Evolutionary conservation across 768 basidiomycete species (phyloP), one percentile per base, ranked within the genome.

Genomic region (Boletus rex-veris): DNA sequence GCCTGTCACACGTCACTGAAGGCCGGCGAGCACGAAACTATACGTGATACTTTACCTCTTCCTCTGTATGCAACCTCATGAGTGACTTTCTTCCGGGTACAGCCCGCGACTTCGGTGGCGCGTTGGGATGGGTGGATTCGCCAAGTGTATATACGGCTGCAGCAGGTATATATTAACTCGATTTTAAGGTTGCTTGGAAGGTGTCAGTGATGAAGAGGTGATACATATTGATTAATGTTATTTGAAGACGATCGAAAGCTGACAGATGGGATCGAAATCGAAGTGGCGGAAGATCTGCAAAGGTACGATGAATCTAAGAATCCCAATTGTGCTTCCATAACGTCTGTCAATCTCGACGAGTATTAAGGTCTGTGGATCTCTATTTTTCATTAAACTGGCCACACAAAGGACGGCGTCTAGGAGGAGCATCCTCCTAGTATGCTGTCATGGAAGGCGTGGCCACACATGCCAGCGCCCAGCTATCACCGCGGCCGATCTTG

Each of bases 401-500:
- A 51, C 50, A 45, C 41, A 49, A n/a, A 41, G 42, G 50, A 58
- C 51, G 57, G 58, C 54, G 55, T 59, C 63, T 55, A 52, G 46
- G 49, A 52, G 44, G n/a, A 19, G 54, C 19, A 50, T 39, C 31
- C 48, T 36, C 55, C 49, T 49, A 15, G 30, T 46, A 36, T 39
- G 28, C 52, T 58, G 52, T 51, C 52, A 59, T 49, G 52, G 61
- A 60, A 57, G 59, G 19, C 15, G 26, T 36, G 40, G 30, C 44
- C 49, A 26, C 33, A 21, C 30, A 24, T 38, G 26, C 44, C 39
- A 44, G 28, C 28, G 28, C 28, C 28, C 28, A 28, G 55, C 36
- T 65, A 65, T 67, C 62, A 43, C 64, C 64, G 64, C 64, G 64
- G 65, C 45, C 46, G 59, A 64, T 64, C 62, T 64, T 31, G 18